These are phyloP conservation scores for Phytophthora meadii DNA, from an alignment of 352 stramenopile species.

Conservation along the genomic window DNA sequence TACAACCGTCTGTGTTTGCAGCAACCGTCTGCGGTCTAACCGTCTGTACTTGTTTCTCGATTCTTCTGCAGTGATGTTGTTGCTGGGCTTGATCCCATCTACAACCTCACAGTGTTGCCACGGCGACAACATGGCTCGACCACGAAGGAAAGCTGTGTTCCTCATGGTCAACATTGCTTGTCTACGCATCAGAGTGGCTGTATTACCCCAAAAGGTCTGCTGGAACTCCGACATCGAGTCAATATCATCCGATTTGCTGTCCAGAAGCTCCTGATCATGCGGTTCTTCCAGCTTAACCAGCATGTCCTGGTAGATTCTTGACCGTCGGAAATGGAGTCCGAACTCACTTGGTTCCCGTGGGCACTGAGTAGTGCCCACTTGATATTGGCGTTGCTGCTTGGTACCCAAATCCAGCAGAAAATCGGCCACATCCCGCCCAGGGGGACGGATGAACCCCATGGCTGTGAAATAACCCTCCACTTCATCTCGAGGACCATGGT, in stretches of 20 bases:
- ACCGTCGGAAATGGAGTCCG: constrained; percentile 33
- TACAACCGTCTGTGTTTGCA: too few species aligned
- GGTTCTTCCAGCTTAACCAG: constrained; percentile 26
- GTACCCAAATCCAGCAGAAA: constrained; percentile 52
- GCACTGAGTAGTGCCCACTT: background rate
- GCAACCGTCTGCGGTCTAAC: too few species aligned
- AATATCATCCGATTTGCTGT: constrained; percentile 27
- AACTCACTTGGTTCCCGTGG: constrained; percentile 30
- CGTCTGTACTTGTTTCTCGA: too few species aligned
- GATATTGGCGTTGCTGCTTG: constrained; percentile 45
- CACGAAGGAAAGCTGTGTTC: constrained; percentile 42
- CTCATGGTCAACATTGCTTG: constrained; percentile 59
- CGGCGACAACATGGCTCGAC: constrained; percentile 8
- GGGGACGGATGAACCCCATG: constrained; percentile 62
- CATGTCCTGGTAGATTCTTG: constrained; percentile 27
- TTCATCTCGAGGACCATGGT: constrained; percentile 53
- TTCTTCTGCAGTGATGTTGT: too few species aligned
- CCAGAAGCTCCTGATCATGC: constrained; percentile 16
- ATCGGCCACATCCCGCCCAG: constrained; percentile 44
- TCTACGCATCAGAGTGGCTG: constrained; percentile 38
- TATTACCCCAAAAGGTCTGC: constrained; percentile 38
- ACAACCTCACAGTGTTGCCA: too few species aligned
- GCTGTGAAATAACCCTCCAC: constrained; percentile 74
- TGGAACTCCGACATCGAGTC: constrained; percentile 38
- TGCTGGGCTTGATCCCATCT: too few species aligned